Evolutionary conservation across 208 protist genomes (phyloP), one percentile per base, ranked within the genome.

Genomic region (Balamuthia mandrillaris): DNA sequence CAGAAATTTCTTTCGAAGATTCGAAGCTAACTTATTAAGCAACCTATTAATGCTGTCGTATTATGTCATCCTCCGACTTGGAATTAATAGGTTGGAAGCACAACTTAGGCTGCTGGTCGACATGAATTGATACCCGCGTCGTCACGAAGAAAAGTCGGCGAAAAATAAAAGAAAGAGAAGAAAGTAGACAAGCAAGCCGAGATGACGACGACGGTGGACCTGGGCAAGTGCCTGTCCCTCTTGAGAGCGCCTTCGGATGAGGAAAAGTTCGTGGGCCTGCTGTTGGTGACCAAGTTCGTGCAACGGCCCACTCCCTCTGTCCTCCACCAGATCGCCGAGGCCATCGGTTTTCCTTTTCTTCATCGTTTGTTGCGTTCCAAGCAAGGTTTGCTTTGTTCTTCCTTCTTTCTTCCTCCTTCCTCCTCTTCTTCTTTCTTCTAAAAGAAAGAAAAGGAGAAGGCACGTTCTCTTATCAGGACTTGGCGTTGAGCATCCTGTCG

Each of bases 181-280:
- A n/a, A n/a, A n/a, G n/a, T n/a, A n/a, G n/a, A n/a, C n/a, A n/a
- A n/a, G n/a, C n/a, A n/a, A n/a, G n/a, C n/a, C n/a, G n/a, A n/a
- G n/a, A n/a, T n/a, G n/a, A n/a, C n/a, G n/a, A n/a, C n/a, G n/a
- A 65, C 10, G 70, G 70, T 84, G 78, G 78, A 84, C 42, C 41
- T 84, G 27, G 78, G 70, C 1, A 41, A 84, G 58, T 84, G 78
- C 39, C 54, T 84, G 56, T 60, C 58, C 10, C 42, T 84, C 27
- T 42, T 84, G 33, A 52, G 61, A 10, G 78, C 78, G 21, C 31
- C 47, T 31, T 60, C 29, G 16, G 78, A 84, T 54, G 78, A 84
- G 24, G 78, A 84, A 24, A 84, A 84, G 29, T 84, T 84, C 44
- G 78, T 84, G 33, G 78, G 78, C 5, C 78, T 84, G 41, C 70